Percentiles rank a stretch among this genome's conserved stretches.
Conservation (phyloP, 768 basidiomycete genomes). For the Collybia nuda region DNA sequence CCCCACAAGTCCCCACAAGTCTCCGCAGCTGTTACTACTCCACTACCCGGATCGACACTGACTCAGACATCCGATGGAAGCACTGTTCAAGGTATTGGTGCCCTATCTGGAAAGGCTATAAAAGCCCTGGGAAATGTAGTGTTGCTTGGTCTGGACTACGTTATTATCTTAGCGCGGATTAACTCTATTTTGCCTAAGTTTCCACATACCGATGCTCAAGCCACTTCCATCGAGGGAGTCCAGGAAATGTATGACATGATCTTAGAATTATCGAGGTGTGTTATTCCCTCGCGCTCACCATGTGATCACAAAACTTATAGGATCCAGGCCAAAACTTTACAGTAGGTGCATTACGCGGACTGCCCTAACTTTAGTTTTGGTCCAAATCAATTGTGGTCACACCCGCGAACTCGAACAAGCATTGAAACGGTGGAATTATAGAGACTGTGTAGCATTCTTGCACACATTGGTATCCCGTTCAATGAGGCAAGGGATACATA, state of each 20-base stretch:
- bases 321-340: not conserved
- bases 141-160: not conserved
- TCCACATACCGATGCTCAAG: constrained; percentile 3
- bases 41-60: too few relatives aligned
- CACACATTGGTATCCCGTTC: too few relatives aligned
- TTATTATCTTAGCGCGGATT: not conserved
- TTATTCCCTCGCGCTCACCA: too few relatives aligned
- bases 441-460: not conserved
- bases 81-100: constrained; percentile 2
- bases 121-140: not conserved
- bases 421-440: not conserved
- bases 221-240: not conserved
- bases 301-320: not conserved
- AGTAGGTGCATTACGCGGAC: not conserved
- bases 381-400: constrained; percentile 1
- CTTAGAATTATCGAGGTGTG: not conserved
- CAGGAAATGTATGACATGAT: too few relatives aligned
- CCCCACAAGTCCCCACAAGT: too few relatives aligned
- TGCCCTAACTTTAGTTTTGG: not conserved
- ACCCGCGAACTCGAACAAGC: constrained; percentile 1
- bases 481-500: too few relatives aligned
- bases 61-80: too few relatives aligned
- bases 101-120: constrained; percentile 7
- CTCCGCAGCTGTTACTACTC: too few relatives aligned
- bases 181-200: not conserved